Evolutionary conservation across 164 flowering plant species (phyloP), one percentile per base, ranked within the genome.

Genomic region (Aristolochia californica): DNA sequence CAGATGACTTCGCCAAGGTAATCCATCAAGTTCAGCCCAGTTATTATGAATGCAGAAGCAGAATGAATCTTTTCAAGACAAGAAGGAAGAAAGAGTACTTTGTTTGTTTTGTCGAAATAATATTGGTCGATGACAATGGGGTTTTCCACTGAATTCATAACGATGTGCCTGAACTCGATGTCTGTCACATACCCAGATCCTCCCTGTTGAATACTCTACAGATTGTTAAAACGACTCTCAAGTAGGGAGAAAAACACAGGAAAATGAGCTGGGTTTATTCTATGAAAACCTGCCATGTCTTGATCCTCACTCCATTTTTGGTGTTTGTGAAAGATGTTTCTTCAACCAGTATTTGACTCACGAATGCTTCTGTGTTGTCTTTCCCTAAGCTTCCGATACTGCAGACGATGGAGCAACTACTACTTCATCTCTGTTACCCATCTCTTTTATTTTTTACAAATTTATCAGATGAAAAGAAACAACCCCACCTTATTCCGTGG

Each of bases 331-430:
- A 76, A 4, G 26, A 69, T 56, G 79, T 74, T 13, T 69, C 51
- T 3, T 17, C 10, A 4, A 85, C 80, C 26, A 55, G 60, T 17
- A 85, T 65, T 1, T 66, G 66, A 66, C 77, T 77, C 1, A 81
- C 91, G 5, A 45, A 58, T 0, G 66, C 78, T n/a, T 27, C 0
- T 0, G 48, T n/a, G 47, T 80, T 80, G 27, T 59, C 4, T 20
- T 55, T 9, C 21, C 91, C 88, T 21, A 85, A 59, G 66, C 86
- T 78, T 62, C 91, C 91, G 54, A 84, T 47, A 58, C 91, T 84
- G 55, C 53, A 27, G 24, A 16, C 34, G 14, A 5, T 15, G 28
- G 34, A 24, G 28, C 14, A 40, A 54, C 26, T 13, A 11, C 5
- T 13, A 53, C 56, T 20, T 2, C 16, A 4, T 25, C 25, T 53